Base-by-base conservation (phyloP, 75 land plant species). In the Isoetes taiwanensis region DNA sequence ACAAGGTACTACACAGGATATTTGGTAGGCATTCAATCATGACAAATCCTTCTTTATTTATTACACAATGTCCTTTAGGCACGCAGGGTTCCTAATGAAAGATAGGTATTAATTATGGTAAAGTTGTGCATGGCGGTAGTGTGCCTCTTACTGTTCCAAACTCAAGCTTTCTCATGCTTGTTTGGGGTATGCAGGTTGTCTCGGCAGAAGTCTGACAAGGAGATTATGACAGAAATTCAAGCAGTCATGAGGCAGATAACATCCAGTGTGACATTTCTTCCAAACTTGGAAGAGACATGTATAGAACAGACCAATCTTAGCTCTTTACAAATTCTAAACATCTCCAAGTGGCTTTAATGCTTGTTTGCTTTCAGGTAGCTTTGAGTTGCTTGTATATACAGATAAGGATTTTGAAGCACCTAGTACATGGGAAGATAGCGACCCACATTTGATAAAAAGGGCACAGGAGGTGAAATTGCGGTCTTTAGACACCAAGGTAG, bases 141-240 rank as follows among this genome's bases (percentile, higher is more conserved):
- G n/a, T n/a, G n/a, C n/a, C n/a, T n/a, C n/a, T n/a, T n/a, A n/a
- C n/a, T n/a, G n/a, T n/a, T n/a, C n/a, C n/a, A n/a, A n/a, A n/a
- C n/a, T n/a, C n/a, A n/a, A n/a, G n/a, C n/a, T n/a, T n/a, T n/a
- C 34, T 53, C 32, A 27, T 43, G 16, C 21, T 9, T 57, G 30
- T 59, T 46, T 70, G 17, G 34, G 4, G 27, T 53, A 26, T 40
- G 41, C 78, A 93, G 98, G 20, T 79, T 78, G 10, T 69, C 80
- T 8, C 83, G 75, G 72, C 83, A 79, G 66, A 93, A 87, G 74
- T 75, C 81, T 66, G 95, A 93, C 58, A 90, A 85, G 48, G 89
- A 93, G 43, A 93, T 93, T 14, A 93, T 88, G 98, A 80, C 77
- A 34, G 98, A 93, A 58, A 93, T 93, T 42, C 98, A 93, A 64